Evolutionary conservation across 257 asterid species (phyloP).

Genomic region (Buddleja alternifolia): DNA sequence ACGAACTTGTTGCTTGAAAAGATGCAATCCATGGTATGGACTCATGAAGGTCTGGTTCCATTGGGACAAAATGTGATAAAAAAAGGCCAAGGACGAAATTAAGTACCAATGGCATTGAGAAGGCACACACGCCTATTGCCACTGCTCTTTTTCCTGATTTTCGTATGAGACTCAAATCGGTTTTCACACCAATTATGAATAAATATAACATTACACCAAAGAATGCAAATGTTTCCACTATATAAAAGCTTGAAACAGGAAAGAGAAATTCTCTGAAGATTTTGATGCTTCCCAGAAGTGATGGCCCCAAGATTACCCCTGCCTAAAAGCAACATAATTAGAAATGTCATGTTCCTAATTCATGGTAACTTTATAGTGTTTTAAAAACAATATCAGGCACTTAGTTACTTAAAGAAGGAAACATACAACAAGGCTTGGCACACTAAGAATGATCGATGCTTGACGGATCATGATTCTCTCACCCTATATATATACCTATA

Average conservation of each 20-base stretch:
- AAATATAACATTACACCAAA: slow-evolving; percentile 47
- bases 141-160: slow-evolving; percentile 40
- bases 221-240: slow-evolving; percentile 35
- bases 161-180: slow-evolving; percentile 33
- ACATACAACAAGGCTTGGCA: no score
- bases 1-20: slow-evolving; percentile 41
- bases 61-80: slow-evolving; percentile 15
- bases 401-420: not conserved
- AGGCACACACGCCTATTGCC: slow-evolving; percentile 37
- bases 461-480: no score
- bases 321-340: slow-evolving; percentile 33
- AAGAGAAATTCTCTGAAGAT: slow-evolving; percentile 18
- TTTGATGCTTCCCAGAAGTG: slow-evolving; percentile 30
- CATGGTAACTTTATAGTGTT: not conserved
- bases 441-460: no score
- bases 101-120: slow-evolving; percentile 34
- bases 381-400: not conserved
- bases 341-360: not conserved
- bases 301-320: slow-evolving; percentile 47
- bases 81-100: slow-evolving; percentile 23
- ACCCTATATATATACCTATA: no score
- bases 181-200: slow-evolving; percentile 50
- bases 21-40: slow-evolving; percentile 42
- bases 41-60: slow-evolving; percentile 37
- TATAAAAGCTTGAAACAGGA: slow-evolving; percentile 38